These are phyloP conservation scores for Cenchrus americanus DNA, from an alignment of 176 grass and related monocot genomes.

Conservation along the genomic window DNA sequence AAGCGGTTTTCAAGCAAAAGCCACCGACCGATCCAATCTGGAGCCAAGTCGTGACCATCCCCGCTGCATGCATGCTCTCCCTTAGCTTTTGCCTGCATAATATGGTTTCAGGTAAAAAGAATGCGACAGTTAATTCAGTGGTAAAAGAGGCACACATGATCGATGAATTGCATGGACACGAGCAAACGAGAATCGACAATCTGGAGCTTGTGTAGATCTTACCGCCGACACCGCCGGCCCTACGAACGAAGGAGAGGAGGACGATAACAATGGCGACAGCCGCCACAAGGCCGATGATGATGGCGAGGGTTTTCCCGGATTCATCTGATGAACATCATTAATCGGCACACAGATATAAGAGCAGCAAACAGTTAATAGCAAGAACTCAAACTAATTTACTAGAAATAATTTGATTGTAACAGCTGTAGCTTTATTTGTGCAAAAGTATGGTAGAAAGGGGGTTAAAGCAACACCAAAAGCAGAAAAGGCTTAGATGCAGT, in stretches of 20 bases:
- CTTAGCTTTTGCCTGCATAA: conserved; percentile 80
- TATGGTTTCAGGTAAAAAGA: conserved; percentile 36
- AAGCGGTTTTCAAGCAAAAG: conserved; percentile 57
- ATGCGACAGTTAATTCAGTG: background rate
- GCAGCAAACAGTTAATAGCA: background rate
- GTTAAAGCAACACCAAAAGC: conserved; percentile 45
- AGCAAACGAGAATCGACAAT: background rate
- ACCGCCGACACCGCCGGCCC: conserved; percentile 47
- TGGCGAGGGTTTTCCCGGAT: conserved; percentile 72
- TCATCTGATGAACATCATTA: conserved; percentile 46
- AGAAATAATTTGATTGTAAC: background rate
- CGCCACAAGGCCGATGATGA: conserved; percentile 75
- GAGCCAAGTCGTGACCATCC: conserved; percentile 21
- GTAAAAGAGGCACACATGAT: background rate
- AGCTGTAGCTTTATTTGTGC: conserved; percentile 28
- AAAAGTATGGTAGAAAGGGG: conserved; percentile 48
- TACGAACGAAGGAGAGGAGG: conserved; percentile 64
- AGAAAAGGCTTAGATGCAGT: conserved; percentile 24
- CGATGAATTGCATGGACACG: conserved; percentile 18
- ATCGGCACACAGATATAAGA: background rate
- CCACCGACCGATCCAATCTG: conserved; percentile 51
- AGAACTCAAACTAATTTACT: background rate
- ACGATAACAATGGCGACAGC: conserved; percentile 65
- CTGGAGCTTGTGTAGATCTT: background rate
- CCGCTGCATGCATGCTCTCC: conserved; percentile 4